Conservation (phyloP, 1,284 basidiomycete genomes). For the Sparassis latifolia region DNA sequence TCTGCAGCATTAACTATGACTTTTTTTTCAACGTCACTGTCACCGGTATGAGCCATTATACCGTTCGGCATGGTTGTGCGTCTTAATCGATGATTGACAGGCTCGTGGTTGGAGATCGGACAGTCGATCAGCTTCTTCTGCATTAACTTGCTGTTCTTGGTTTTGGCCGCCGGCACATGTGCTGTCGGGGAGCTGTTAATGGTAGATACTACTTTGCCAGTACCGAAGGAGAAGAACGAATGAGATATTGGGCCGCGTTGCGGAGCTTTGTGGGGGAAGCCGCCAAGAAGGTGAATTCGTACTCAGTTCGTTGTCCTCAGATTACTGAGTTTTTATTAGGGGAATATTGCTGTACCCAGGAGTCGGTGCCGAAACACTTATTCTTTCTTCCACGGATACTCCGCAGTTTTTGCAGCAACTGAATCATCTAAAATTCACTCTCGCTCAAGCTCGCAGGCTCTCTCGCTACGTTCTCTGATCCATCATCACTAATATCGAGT, state of each 20-base stretch:
- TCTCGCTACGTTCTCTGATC: constrained; percentile 44
- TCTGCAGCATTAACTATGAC: constrained; percentile 65
- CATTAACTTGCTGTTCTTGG: constrained; percentile 72
- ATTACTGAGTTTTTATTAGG: constrained; percentile 18
- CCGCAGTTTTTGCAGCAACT: constrained; percentile 39
- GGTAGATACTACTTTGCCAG: constrained; percentile 21
- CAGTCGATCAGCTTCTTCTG: constrained; percentile 87
- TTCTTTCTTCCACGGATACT: constrained; percentile 42
- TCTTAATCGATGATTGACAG: too few relatives aligned
- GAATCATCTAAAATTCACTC: constrained; percentile 47
- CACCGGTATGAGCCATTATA: constrained; percentile 39
- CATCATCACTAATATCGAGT: constrained; percentile 45
- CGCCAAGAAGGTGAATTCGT: constrained; percentile 59
- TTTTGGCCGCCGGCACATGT: constrained; percentile 76
- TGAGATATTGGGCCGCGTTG: too few relatives aligned
- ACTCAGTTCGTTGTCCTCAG: neutral
- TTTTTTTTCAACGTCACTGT: constrained; percentile 85
- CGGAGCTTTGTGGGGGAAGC: constrained; percentile 80
- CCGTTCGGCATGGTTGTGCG: too few relatives aligned
- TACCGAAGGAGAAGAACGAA: too few relatives aligned
- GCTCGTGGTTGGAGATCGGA: constrained; percentile 87
- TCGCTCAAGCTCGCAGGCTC: constrained; percentile 42
- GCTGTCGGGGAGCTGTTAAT: constrained; percentile 64
- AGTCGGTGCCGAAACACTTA: constrained; percentile 34
- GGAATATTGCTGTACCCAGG: constrained; percentile 51